Base-by-base conservation (phyloP, 108 stramenopile genomes). In the Nitzschia palea region DNA sequence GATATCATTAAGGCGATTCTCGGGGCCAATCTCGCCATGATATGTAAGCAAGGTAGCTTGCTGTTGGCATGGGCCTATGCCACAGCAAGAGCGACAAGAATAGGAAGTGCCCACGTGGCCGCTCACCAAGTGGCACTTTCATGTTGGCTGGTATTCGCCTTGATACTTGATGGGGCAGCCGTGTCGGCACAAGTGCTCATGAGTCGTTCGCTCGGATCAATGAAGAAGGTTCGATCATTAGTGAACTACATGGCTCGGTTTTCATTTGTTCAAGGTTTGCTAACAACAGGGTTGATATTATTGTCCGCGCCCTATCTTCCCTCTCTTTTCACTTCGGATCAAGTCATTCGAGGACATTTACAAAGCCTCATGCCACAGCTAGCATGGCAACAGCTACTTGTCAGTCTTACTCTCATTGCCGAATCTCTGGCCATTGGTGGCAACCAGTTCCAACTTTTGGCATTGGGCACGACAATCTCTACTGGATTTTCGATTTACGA, bases 121-220 rank as follows among this genome's bases (percentile, higher is more conserved):
- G 86, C 86, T 9, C 86, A 86, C 55, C 86, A 86, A 55, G 77
- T 86, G 5, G 86, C 76, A 17, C 78, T 86, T 14, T 55, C 62
- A 31, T 70, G 74, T 55, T 86, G 82, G 86, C 43, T 86, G 42
- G 74, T 86, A 12, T 81, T 76, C 54, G 86, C 86, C 9, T 59
- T 83, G 8, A 67, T 81, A 3, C 51, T 81, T 65, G 86, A 86
- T 34, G 82, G 77, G 15, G 51, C 73, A 5, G 80, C 77, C 2
- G 86, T 89, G 0, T 61, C 85, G 6, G 85, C 83, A 8, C 88
- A 89, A 71, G 83, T 89, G 4, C 51, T 89, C 26, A 78, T 83
- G 70, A 71, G 70, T 28, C 31, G 35, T 17, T 35, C 31, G 1
- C 22, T 73, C 27, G 54, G 33, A 37, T 15, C 28, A 10, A 18